Evolutionary conservation across 2,329 filamentous ascomycete species (phyloP).

Genomic region (Aureobasidium uvarum): DNA sequence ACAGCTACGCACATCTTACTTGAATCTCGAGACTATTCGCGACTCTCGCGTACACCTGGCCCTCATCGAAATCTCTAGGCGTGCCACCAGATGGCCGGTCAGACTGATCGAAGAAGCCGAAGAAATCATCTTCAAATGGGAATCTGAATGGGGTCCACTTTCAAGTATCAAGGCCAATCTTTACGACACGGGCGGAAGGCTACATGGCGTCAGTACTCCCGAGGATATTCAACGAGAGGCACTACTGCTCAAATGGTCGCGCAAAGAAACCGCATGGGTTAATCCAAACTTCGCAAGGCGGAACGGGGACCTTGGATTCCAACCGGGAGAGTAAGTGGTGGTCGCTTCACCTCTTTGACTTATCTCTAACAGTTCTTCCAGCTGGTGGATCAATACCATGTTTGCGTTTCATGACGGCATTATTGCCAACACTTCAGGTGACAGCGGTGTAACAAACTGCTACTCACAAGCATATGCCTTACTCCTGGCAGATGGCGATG

Average conservation of each 20-base stretch:
- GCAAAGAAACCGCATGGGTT: constrained; percentile 33
- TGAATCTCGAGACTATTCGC: constrained; percentile 41
- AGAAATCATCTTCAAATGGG: constrained; percentile 43
- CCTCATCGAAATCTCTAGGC: constrained; percentile 44
- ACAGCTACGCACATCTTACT: constrained; percentile 31
- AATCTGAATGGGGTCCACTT: constrained; percentile 41
- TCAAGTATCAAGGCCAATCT: constrained; percentile 42
- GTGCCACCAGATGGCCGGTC: constrained; percentile 50
- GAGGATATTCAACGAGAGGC: constrained; percentile 43
- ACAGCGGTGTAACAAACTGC: constrained; percentile 47
- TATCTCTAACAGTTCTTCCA: constrained; percentile 29
- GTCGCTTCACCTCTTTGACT: neutral
- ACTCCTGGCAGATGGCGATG: constrained; percentile 43
- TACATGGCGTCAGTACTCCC: constrained; percentile 44
- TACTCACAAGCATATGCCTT: constrained; percentile 48
- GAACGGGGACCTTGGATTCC: constrained; percentile 47
- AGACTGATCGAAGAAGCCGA: constrained; percentile 48
- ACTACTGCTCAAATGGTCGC: constrained; percentile 35
- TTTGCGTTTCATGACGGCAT: constrained; percentile 51
- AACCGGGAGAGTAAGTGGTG: constrained; percentile 45
- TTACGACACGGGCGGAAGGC: constrained; percentile 45
- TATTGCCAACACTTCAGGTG: constrained; percentile 44
- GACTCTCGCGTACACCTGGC: constrained; percentile 50
- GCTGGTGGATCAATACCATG: constrained; percentile 52
- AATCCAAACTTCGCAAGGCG: constrained; percentile 40